These are phyloP conservation scores for Psilocybe mexicana DNA, from an alignment of 1,284 basidiomycete species.

Conservation along the genomic window DNA sequence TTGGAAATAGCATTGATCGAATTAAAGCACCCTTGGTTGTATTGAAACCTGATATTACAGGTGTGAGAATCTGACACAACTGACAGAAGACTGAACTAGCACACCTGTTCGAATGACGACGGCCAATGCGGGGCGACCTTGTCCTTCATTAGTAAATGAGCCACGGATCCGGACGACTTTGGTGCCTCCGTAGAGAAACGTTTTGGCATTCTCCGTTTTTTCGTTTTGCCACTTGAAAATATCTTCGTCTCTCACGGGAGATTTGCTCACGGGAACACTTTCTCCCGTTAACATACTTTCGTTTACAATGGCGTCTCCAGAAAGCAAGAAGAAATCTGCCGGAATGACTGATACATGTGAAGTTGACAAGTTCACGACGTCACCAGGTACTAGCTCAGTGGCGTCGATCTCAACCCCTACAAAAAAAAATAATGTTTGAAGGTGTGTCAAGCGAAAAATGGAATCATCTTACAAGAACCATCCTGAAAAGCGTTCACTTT, in stretches of 20 bases:
- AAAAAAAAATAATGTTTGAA: background rate
- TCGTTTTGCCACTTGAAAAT: constrained; percentile 69
- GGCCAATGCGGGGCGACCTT: constrained; percentile 73
- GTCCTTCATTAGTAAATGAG: constrained; percentile 50
- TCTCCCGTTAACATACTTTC: constrained; percentile 99
- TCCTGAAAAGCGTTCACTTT: constrained; percentile 74
- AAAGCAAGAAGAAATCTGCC: constrained; percentile 89
- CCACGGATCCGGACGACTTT: constrained; percentile 91
- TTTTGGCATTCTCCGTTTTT: constrained; percentile 79
- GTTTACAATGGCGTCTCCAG: constrained; percentile 96
- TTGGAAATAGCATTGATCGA: constrained; percentile 98
- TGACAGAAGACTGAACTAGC: constrained; percentile 14
- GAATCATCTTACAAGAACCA: constrained; percentile 60
- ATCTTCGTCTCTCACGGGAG: constrained; percentile 74
- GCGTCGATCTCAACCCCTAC: constrained; percentile 79
- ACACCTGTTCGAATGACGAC: constrained; percentile 89
- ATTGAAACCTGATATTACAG: constrained; percentile 71
- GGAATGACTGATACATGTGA: constrained; percentile 80
- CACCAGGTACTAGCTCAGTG: constrained; percentile 86
- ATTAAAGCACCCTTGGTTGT: constrained; percentile 98
- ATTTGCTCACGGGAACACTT: constrained; percentile 91
- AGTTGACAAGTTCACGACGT: constrained; percentile 87
- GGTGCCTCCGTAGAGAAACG: constrained; percentile 92
- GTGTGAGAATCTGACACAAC: constrained; percentile 1
- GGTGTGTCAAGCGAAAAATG: constrained; percentile 1